Evolutionary conservation across 1,284 basidiomycete genomes (phyloP), one percentile per base, ranked within the genome.

Genomic region (Singerocomus rubriflavus): DNA sequence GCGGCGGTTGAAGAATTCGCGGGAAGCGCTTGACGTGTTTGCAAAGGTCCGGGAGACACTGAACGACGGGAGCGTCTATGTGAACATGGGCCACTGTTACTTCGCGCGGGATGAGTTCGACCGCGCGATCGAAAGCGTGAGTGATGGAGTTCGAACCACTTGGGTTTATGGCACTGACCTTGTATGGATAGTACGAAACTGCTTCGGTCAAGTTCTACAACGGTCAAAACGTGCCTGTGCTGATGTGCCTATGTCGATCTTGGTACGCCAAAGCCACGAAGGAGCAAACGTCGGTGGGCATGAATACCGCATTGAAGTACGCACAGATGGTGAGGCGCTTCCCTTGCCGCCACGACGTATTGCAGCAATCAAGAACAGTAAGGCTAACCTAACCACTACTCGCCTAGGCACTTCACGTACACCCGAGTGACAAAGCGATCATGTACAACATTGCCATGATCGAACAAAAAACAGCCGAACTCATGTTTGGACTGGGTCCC

Each of bases 391-490:
- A 16, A 26, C 21, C 21, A 21, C 21, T 1, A 31, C 17, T 33
- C 37, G 13, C 38, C 8, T 41, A 94, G 89, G 93, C 93, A 1
- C 75, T 88, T 26, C 85, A 90, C 60, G 68, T 93, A 17, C 82
- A 87, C 59, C 92, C 93, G 0, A 79, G 77, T 51, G 94, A 98
- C 73, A 93, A 93, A 62, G 89, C 91, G 6, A 85, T 89, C 46
- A 58, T 91, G 37, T 98, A 95, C 72, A 98, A 98, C 68, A 90
- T 97, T 62, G 94, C 93, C 48, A 93, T 97, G 87, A 92, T 98
- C 33, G 85, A 94, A 68, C 94, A 98, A 68, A 96, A 96, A 69
- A 87, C 90, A 0, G 89, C 91, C 0, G 93, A 97, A 67, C 80
- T 97, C 72, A 72, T 97, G 43, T 84, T 93, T 54, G 77, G 82